These are phyloP conservation scores for Cordyceps fumosorosea DNA, from an alignment of 2,329 filamentous ascomycete species.

Conservation along the genomic window DNA sequence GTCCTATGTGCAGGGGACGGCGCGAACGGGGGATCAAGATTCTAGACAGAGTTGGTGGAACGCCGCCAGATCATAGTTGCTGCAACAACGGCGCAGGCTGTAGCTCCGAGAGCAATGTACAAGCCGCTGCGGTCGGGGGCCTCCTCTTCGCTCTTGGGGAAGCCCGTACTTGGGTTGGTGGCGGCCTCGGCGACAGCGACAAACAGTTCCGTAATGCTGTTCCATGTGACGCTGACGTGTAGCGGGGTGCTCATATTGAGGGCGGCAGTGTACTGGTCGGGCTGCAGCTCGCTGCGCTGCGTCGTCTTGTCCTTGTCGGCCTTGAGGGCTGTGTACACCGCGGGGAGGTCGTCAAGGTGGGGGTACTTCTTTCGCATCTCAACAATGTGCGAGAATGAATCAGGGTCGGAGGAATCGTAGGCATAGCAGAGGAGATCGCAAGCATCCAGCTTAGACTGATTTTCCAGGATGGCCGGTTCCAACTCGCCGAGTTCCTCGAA, in stretches of 20 bases:
- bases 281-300: constrained; percentile 85
- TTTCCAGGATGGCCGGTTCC: constrained; percentile 92
- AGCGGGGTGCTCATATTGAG: constrained; percentile 86
- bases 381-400: constrained; percentile 90
- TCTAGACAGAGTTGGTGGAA: constrained; percentile 41
- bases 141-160: constrained; percentile 85
- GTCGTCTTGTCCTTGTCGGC: constrained; percentile 94
- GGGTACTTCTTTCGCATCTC: constrained; percentile 71
- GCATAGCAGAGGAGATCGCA: constrained; percentile 93
- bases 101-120: constrained; percentile 77
- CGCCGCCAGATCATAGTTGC: constrained; percentile 60
- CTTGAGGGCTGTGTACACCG: constrained; percentile 89
- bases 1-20: neutral
- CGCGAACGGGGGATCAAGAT: neutral
- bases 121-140: constrained; percentile 75
- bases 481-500: constrained; percentile 90
- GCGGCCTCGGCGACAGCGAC: constrained; percentile 86
- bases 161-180: constrained; percentile 80
- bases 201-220: constrained; percentile 88
- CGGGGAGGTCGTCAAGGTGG: constrained; percentile 80
- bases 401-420: constrained; percentile 94
- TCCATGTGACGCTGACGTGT: constrained; percentile 93
- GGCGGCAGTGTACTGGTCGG: constrained; percentile 80
- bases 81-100: constrained; percentile 55
- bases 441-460: constrained; percentile 79